Conservation (phyloP, 2,329 filamentous ascomycete genomes). For the Thermoascus crustaceus region DNA sequence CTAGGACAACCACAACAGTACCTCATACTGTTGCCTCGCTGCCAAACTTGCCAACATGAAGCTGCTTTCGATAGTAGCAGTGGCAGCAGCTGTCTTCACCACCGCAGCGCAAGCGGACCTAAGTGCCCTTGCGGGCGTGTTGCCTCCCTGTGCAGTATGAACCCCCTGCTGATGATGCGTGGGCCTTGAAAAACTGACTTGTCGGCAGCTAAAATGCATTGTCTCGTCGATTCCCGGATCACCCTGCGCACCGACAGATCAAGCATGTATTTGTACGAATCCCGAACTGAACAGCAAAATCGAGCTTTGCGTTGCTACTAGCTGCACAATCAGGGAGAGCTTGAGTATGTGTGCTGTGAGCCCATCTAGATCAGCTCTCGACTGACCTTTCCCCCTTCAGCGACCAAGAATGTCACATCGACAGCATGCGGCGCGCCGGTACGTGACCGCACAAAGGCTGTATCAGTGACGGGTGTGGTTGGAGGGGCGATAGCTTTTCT, state of each 20-base stretch:
- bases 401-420: slow-evolving; percentile 35
- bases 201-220: slow-evolving; percentile 18
- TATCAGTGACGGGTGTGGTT: slow-evolving; percentile 26
- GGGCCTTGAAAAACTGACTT: not conserved
- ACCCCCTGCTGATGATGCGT: not conserved
- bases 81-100: not conserved
- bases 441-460: slow-evolving; percentile 24
- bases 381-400: slow-evolving; percentile 19
- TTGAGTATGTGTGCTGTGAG: slow-evolving; percentile 20
- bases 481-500: slow-evolving; percentile 27
- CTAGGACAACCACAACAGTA: slow-evolving; percentile 1
- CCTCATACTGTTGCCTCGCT: not conserved
- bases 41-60: not conserved
- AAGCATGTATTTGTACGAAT: slow-evolving; percentile 34
- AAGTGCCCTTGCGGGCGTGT: slow-evolving; percentile 8
- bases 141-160: slow-evolving; percentile 18
- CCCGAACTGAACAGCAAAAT: slow-evolving; percentile 22
- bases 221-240: slow-evolving; percentile 22
- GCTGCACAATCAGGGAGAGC: slow-evolving; percentile 30
- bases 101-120: not conserved
- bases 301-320: slow-evolving; percentile 25
- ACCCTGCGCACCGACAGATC: slow-evolving; percentile 28
- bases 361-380: not conserved
- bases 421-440: slow-evolving; percentile 32
- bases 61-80: not conserved